These are phyloP conservation scores for Zygosaccharomyces rouxii DNA, from an alignment of 805 yeast genomes.

Conservation along the genomic window DNA sequence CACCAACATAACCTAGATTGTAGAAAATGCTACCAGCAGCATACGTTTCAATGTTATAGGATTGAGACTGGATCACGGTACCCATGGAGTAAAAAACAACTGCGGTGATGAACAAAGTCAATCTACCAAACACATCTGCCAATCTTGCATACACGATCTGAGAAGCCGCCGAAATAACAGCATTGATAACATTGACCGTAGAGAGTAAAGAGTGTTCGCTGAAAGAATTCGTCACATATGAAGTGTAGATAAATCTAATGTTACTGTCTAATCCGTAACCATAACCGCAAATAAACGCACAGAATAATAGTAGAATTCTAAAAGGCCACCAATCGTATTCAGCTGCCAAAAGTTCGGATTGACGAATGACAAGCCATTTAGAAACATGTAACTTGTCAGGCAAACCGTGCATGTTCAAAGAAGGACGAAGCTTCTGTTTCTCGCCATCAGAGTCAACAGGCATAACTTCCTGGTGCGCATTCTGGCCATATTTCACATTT, in stretches of 20 bases:
- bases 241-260: constrained; percentile 45
- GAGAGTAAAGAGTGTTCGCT: constrained; percentile 46
- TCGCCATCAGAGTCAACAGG: constrained; percentile 1
- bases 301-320: constrained; percentile 39
- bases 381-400: constrained; percentile 12
- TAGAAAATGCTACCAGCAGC: constrained; percentile 54
- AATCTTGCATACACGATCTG: constrained; percentile 54
- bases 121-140: constrained; percentile 53
- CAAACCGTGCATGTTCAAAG: constrained; percentile 10
- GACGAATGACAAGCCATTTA: constrained; percentile 44
- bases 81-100: constrained; percentile 52
- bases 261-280: constrained; percentile 53
- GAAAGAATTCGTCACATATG: constrained; percentile 50
- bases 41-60: constrained; percentile 47
- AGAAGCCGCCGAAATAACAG: constrained; percentile 54
- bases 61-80: constrained; percentile 53
- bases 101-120: constrained; percentile 43
- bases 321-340: constrained; percentile 39
- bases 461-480: background rate
- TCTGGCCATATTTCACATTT: background rate
- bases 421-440: background rate
- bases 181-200: constrained; percentile 48
- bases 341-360: constrained; percentile 46
- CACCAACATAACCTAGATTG: constrained; percentile 58
- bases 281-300: constrained; percentile 48